phyloP scores from a whole-genome alignment of 176 grass and related monocot genomes.

The Zea luxurians region DNA sequence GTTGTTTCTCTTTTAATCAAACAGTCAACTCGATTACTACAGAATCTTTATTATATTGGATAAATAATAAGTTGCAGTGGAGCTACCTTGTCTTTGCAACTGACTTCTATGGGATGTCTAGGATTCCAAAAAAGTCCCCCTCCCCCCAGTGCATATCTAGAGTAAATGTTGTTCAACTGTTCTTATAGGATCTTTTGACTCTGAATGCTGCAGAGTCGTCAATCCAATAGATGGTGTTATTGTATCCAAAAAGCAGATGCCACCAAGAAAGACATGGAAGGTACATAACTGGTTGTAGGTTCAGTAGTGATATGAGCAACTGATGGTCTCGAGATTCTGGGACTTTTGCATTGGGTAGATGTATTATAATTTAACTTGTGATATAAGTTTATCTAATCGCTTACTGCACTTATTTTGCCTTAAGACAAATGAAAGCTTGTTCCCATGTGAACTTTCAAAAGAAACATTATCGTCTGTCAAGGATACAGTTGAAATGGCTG shows the following conservation, averaged over 20 bases:
- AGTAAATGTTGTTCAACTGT: neutral
- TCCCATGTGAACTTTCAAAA: slow-evolving; percentile 89
- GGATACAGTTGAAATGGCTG: slow-evolving; percentile 88
- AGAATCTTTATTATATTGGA: slow-evolving; percentile 1
- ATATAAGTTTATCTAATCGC: slow-evolving; percentile 31
- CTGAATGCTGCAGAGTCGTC: slow-evolving; percentile 63
- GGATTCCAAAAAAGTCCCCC: neutral
- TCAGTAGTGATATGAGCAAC: slow-evolving; percentile 23
- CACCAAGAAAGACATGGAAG: slow-evolving; percentile 89
- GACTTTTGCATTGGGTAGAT: slow-evolving; percentile 8
- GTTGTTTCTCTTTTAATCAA: neutral
- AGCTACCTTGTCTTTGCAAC: neutral
- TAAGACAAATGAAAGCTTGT: slow-evolving; percentile 90
- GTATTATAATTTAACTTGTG: slow-evolving; percentile 30
- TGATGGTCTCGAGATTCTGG: slow-evolving; percentile 12
- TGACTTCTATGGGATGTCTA: neutral
- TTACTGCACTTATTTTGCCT: slow-evolving; percentile 24
- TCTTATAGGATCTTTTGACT: slow-evolving; percentile 39
- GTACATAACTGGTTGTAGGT: slow-evolving; percentile 48
- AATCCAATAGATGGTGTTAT: slow-evolving; percentile 69
- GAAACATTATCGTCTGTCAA: slow-evolving; percentile 66
- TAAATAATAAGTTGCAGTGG: neutral
- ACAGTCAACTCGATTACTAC: neutral
- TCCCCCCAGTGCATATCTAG: neutral
- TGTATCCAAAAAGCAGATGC: slow-evolving; percentile 74